Evolutionary conservation across 257 asterid genomes (phyloP).

Genomic region (Solanum medicagineum): DNA sequence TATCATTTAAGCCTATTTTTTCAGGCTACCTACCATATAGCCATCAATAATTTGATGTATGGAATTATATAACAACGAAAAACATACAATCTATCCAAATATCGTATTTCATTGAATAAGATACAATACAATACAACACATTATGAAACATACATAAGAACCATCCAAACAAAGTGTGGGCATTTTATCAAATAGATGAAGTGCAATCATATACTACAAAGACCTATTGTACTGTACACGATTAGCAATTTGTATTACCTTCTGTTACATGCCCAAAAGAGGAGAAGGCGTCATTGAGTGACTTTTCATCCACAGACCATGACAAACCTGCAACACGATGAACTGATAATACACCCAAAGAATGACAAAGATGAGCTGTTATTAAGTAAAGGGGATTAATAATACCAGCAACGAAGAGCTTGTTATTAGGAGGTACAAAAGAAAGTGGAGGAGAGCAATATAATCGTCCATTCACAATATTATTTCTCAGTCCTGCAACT

Average conservation of each 20-base stretch:
- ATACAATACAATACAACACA: too few species aligned
- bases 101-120: too few species aligned
- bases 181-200: conserved; percentile 13
- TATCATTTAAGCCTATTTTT: too few species aligned
- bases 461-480: background rate
- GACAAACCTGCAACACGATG: conserved; percentile 17
- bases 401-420: conserved; percentile 34
- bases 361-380: background rate
- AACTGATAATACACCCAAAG: background rate
- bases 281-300: conserved; percentile 27
- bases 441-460: conserved; percentile 1
- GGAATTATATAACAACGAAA: too few species aligned
- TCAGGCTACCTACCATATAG: too few species aligned
- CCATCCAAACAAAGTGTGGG: background rate
- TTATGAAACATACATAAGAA: too few species aligned
- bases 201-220: background rate
- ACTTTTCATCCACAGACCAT: conserved; percentile 33
- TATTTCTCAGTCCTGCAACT: background rate
- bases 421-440: conserved; percentile 16
- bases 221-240: background rate
- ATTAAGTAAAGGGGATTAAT: background rate
- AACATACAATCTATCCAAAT: too few species aligned
- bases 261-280: conserved; percentile 29
- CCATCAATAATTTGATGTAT: too few species aligned
- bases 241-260: conserved; percentile 4